Conservation (phyloP, 495 filamentous ascomycete genomes). For the Xeromyces bisporus region DNA sequence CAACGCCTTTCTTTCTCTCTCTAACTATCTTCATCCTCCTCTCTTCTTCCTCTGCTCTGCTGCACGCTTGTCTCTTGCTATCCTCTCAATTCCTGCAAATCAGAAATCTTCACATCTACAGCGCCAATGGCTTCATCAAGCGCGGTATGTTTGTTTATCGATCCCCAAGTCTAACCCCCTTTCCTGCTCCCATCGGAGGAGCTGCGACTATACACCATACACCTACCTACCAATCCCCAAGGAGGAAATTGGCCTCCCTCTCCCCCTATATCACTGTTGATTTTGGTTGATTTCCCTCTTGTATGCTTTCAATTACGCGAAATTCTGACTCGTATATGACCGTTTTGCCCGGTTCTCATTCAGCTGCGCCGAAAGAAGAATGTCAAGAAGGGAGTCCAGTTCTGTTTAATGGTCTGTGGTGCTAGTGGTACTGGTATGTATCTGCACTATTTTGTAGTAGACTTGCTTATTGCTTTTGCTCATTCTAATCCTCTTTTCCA, state of each 20-base stretch:
- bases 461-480: too few species aligned
- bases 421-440: constrained; percentile 88
- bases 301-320: constrained; percentile 1
- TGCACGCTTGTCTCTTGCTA: constrained; percentile 10
- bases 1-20: constrained; percentile 1
- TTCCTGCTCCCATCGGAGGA: too few species aligned
- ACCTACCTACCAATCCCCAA: too few species aligned
- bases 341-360: too few species aligned
- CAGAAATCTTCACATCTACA: constrained; percentile 15
- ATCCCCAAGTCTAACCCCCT: too few species aligned
- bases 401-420: constrained; percentile 99
- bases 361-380: constrained; percentile 99
- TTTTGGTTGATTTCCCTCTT: constrained; percentile 2
- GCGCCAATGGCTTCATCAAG: constrained; percentile 48
- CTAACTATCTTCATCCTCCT: constrained; percentile 7
- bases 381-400: constrained; percentile 99
- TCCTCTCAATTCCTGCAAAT: constrained; percentile 7
- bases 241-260: too few species aligned
- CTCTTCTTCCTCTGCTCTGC: constrained; percentile 5
- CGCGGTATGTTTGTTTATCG: constrained; percentile 36
- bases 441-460: too few species aligned
- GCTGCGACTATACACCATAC: too few species aligned
- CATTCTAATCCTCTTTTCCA: constrained; percentile 10
- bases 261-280: constrained; percentile 8
- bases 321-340: constrained; percentile 48